These are phyloP conservation scores for Histomonas meleagridis DNA, from an alignment of 208 protist genomes.

Conservation along the genomic window DNA sequence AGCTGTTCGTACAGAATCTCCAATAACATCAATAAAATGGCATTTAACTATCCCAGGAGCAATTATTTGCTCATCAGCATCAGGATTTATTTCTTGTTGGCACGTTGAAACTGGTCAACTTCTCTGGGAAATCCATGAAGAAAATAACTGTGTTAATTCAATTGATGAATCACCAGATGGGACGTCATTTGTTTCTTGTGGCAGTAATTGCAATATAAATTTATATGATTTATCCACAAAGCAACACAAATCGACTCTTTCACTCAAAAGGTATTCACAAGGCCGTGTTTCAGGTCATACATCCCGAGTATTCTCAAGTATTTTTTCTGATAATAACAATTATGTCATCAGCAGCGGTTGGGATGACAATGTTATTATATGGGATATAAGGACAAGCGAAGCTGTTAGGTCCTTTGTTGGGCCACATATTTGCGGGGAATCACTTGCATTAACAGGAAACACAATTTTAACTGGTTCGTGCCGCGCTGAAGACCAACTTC, in stretches of 20 bases:
- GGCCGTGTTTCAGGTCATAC: neutral
- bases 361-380: slow-evolving; percentile 6
- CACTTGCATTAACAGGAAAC: neutral
- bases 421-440: neutral
- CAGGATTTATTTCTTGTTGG: neutral
- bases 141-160: neutral
- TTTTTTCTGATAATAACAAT: neutral
- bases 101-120: slow-evolving; percentile 11
- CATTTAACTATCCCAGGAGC: neutral
- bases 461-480: neutral
- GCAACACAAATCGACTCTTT: neutral
- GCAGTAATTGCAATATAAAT: neutral
- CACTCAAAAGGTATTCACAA: neutral
- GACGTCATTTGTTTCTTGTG: neutral
- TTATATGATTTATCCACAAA: neutral
- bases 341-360: neutral
- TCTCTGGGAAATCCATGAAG: neutral
- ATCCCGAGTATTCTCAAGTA: neutral
- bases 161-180: neutral
- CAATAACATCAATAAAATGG: slow-evolving; percentile 32
- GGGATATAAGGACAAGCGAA: neutral
- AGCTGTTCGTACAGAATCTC: neutral
- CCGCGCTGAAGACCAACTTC: neutral
- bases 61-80: neutral
- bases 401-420: neutral